A percentile compares a stretch with the other conserved stretches of the same genome.
phyloP scores from a whole-genome alignment of 2,329 filamentous ascomycete genomes.

The Mariannaea sp. region DNA sequence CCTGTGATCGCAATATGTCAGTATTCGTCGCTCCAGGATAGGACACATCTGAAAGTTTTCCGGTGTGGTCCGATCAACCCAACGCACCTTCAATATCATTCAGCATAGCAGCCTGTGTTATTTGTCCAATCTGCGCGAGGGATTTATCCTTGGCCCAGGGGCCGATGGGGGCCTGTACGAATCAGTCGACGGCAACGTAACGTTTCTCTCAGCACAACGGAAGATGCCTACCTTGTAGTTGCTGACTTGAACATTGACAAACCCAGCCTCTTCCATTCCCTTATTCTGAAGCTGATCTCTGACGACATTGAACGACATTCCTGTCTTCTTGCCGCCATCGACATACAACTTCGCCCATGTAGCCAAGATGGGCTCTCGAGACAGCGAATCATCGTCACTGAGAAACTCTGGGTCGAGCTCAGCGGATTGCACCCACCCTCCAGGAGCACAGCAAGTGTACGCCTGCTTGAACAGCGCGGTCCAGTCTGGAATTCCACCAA shows the following conservation, averaged over 20 bases:
- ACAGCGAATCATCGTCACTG: conserved; percentile 16
- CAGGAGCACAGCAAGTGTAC: conserved; percentile 13
- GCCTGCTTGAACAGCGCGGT: conserved; percentile 8
- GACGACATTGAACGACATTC: conserved; percentile 9
- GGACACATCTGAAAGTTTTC: too few relatives aligned
- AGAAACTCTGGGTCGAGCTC: conserved; percentile 13
- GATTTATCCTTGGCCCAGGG: too few relatives aligned
- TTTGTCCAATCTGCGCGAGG: too few relatives aligned
- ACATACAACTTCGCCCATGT: conserved; percentile 22
- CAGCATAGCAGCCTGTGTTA: too few relatives aligned
- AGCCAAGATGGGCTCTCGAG: conserved; percentile 6
- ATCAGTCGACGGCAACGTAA: too few relatives aligned
- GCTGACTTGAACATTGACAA: conserved; percentile 14
- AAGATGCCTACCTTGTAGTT: conserved; percentile 8
- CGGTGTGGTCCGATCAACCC: too few relatives aligned
- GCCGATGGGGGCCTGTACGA: too few relatives aligned
- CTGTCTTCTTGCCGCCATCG: conserved; percentile 18
- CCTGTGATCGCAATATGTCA: too few relatives aligned
- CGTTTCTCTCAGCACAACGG: too few relatives aligned
- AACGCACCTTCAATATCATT: too few relatives aligned
- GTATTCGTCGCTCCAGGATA: too few relatives aligned
- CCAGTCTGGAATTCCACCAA: conserved; percentile 21
- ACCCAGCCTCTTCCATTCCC: conserved; percentile 15
- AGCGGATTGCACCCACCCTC: conserved; percentile 18
- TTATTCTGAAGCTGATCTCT: conserved; percentile 11